Conservation (phyloP, 202 grass and related monocot species). For the Digitaria exilis region DNA sequence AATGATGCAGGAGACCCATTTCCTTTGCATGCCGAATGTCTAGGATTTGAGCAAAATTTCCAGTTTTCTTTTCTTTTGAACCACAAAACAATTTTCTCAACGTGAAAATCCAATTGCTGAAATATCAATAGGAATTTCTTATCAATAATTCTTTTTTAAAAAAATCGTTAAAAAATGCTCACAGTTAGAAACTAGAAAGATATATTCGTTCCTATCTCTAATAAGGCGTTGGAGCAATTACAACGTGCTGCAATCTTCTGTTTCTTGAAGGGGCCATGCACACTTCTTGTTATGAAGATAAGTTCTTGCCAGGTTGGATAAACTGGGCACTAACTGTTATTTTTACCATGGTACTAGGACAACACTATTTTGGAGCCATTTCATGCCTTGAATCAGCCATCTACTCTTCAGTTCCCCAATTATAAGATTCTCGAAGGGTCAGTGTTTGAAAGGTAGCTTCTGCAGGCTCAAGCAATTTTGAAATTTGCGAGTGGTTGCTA, state of each 20-base stretch:
- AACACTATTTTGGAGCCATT: conserved; percentile 75
- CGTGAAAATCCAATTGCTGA: too few relatives aligned
- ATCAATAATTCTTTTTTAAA: not conserved
- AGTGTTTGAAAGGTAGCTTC: conserved; percentile 72
- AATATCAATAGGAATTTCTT: too few relatives aligned
- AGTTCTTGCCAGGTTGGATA: too few relatives aligned
- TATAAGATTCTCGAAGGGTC: conserved; percentile 48
- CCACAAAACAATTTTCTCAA: too few relatives aligned
- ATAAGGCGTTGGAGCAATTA: not conserved
- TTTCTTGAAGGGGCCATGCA: too few relatives aligned
- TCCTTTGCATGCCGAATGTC: not conserved
- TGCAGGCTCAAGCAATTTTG: not conserved
- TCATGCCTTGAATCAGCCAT: conserved; percentile 63
- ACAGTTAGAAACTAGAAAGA: not conserved
- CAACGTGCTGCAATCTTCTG: not conserved
- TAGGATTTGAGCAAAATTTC: not conserved
- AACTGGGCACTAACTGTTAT: conserved; percentile 33
- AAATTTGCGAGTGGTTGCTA: conserved; percentile 2
- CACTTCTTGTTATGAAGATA: too few relatives aligned
- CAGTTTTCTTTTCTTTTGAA: too few relatives aligned
- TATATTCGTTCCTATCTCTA: conserved; percentile 26
- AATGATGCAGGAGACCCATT: not conserved
- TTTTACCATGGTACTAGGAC: conserved; percentile 60
- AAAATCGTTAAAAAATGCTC: conserved; percentile 1
- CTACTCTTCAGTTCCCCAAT: conserved; percentile 85